These are phyloP conservation scores for Alliaria petiolata DNA, from an alignment of 345 rosid genomes.

Conservation along the genomic window DNA sequence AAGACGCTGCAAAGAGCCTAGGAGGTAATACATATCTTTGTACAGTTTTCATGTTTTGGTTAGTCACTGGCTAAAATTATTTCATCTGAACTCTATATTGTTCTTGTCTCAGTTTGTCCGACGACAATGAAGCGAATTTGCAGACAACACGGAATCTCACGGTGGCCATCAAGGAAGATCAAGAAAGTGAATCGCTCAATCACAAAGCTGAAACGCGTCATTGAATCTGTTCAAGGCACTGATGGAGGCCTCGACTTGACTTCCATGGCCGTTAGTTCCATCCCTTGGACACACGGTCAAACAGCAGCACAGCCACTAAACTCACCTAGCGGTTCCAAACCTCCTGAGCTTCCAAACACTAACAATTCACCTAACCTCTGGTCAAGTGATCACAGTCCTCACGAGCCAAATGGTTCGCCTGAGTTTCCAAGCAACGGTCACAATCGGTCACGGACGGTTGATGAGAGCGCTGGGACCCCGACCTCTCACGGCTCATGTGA, in stretches of 20 bases:
- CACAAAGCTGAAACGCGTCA: constrained; percentile 73
- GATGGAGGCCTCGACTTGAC: constrained; percentile 64
- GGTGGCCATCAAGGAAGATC: constrained; percentile 98
- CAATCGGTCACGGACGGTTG: constrained; percentile 34
- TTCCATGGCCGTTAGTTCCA: constrained; percentile 57
- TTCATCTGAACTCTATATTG: not conserved
- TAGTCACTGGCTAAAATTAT: not conserved
- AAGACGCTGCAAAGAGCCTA: constrained; percentile 94
- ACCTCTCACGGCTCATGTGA: constrained; percentile 85
- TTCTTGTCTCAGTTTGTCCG: constrained; percentile 70
- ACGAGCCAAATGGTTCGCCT: constrained; percentile 40
- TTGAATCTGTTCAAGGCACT: constrained; percentile 80
- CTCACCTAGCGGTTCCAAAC: constrained; percentile 38
- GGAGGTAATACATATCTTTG: constrained; percentile 51
- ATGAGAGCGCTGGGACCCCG: constrained; percentile 65
- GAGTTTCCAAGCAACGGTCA: constrained; percentile 38
- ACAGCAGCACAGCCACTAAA: constrained; percentile 48
- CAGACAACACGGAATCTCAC: constrained; percentile 92
- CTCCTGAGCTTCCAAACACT: constrained; percentile 17
- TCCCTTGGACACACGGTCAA: constrained; percentile 64
- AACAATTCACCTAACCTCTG: constrained; percentile 38
- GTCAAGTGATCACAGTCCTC: constrained; percentile 40
- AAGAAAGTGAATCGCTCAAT: constrained; percentile 93
- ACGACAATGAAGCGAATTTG: constrained; percentile 98
- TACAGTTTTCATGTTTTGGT: not conserved